Evolutionary conservation across 192 early-diverging fungal genomes (phyloP).

Genomic region (Coemansia sp.): DNA sequence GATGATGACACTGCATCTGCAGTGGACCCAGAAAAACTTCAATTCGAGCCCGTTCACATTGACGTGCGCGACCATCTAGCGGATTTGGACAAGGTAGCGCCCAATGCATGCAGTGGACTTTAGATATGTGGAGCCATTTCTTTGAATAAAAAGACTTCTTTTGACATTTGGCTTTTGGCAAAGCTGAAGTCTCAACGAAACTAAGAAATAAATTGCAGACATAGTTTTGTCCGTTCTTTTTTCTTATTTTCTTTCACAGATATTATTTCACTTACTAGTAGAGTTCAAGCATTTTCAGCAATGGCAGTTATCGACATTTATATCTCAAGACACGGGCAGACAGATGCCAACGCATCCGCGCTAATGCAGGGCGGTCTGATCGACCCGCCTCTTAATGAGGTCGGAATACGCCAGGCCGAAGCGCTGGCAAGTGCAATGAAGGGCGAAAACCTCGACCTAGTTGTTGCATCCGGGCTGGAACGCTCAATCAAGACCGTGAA

Average conservation of each 20-base stretch:
- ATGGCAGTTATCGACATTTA: conserved; percentile 21
- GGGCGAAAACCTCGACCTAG: conserved; percentile 28
- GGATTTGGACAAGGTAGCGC: not conserved
- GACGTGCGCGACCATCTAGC: conserved; percentile 39
- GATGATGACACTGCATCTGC: not conserved
- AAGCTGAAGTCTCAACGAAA: no score
- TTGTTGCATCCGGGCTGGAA: conserved; percentile 25
- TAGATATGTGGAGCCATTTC: not conserved
- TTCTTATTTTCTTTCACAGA: no score
- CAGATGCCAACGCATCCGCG: conserved; percentile 28
- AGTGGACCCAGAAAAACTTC: conserved; percentile 13
- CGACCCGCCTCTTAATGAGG: conserved; percentile 29
- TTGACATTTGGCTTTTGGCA: no score
- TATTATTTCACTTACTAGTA: no score
- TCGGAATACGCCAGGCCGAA: conserved; percentile 24
- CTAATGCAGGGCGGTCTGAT: conserved; percentile 31
- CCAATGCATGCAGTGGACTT: not conserved
- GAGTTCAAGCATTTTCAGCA: no score
- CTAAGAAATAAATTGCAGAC: no score
- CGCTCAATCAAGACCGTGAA: conserved; percentile 36
- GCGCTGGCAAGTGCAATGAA: conserved; percentile 24
- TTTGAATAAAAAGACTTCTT: no score
- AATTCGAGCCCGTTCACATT: conserved; percentile 24
- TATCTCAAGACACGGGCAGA: conserved; percentile 43
- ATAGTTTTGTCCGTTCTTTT: no score